Conservation (phyloP, 1,139 yeast genomes). For the Saccharomyces pastorianus region DNA sequence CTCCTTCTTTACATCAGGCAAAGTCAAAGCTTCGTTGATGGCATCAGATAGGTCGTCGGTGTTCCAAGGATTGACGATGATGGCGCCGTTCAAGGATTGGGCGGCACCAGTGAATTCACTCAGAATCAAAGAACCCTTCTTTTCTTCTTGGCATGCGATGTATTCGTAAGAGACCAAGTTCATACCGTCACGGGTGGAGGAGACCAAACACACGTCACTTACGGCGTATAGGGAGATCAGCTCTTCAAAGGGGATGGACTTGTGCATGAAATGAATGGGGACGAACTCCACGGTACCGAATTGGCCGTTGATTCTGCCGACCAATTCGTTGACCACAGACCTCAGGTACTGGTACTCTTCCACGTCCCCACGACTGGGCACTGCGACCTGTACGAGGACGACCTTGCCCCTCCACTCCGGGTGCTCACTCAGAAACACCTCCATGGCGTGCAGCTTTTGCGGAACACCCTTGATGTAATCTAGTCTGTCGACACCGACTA, state of each 20-base stretch:
- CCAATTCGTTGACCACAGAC: slow-evolving; percentile 90
- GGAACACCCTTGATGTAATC: slow-evolving; percentile 98
- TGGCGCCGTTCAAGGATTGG: slow-evolving; percentile 86
- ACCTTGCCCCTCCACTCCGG: slow-evolving; percentile 99
- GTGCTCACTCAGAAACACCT: slow-evolving; percentile 80
- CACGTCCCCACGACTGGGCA: slow-evolving; percentile 95
- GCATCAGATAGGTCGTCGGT: slow-evolving; percentile 88
- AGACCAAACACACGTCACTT: slow-evolving; percentile 85
- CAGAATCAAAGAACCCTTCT: slow-evolving; percentile 76
- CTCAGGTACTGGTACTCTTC: slow-evolving; percentile 94
- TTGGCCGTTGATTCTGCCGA: slow-evolving; percentile 92
- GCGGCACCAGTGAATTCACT: slow-evolving; percentile 99
- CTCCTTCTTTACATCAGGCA: slow-evolving; percentile 70
- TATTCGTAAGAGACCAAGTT: slow-evolving; percentile 92
- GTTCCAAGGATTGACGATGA: slow-evolving; percentile 96
- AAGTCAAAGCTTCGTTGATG: slow-evolving; percentile 75
- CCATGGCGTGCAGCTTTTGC: slow-evolving; percentile 91
- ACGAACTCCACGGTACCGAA: slow-evolving; percentile 97
- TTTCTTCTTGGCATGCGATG: slow-evolving; percentile 87
- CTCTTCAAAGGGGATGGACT: slow-evolving; percentile 83
- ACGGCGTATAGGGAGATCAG: slow-evolving; percentile 77
- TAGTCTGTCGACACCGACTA: slow-evolving; percentile 91
- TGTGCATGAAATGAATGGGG: slow-evolving; percentile 95
- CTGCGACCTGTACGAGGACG: slow-evolving; percentile 92
- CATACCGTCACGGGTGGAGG: slow-evolving; percentile 97